These are phyloP conservation scores for Oryza meridionalis DNA, from an alignment of 176 grass and related monocot species.

Conservation along the genomic window DNA sequence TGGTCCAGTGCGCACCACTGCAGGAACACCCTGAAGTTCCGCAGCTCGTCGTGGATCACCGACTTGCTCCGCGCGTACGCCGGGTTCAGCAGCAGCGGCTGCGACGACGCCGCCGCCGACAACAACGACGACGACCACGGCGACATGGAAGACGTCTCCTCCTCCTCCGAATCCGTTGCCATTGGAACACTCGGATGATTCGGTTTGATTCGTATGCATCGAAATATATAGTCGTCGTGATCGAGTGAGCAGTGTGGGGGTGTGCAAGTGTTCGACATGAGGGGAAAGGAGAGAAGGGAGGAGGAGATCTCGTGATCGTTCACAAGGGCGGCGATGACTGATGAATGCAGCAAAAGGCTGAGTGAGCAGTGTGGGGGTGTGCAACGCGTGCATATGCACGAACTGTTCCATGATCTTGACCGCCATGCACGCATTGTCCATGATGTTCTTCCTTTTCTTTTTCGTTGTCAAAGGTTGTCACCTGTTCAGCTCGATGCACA, in stretches of 20 bases:
- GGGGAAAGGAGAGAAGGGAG: conserved; percentile 39
- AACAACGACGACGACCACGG: not conserved
- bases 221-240: conserved; percentile 29
- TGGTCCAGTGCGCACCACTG: conserved; percentile 83
- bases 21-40: conserved; percentile 80
- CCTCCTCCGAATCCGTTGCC: conserved; percentile 13
- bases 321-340: conserved; percentile 46
- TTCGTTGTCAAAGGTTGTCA: not conserved
- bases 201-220: not conserved
- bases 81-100: conserved; percentile 75
- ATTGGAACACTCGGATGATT: not conserved
- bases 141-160: not conserved
- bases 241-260: not conserved
- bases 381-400: not conserved
- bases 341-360: conserved; percentile 33
- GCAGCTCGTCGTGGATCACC: conserved; percentile 79
- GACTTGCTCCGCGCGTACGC: conserved; percentile 83
- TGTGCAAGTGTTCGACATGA: not conserved
- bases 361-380: too few relatives aligned
- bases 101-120: not conserved
- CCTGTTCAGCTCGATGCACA: not conserved
- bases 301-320: conserved; percentile 38
- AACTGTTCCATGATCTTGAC: not conserved
- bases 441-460: not conserved
- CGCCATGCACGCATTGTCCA: not conserved